These are phyloP conservation scores for Linaria vulgaris DNA, from an alignment of 257 asterid genomes.

Conservation along the genomic window DNA sequence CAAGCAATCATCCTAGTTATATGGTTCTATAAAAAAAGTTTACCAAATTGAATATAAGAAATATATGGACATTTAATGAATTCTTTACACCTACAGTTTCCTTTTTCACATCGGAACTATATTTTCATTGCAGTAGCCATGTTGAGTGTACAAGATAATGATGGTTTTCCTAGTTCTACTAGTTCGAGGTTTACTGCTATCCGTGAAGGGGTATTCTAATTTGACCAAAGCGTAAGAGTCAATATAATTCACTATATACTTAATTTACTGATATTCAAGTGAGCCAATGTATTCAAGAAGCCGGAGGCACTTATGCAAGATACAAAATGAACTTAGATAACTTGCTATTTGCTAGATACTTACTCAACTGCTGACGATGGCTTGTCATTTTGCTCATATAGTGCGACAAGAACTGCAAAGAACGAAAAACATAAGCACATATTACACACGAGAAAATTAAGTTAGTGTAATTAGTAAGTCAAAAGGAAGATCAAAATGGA, in stretches of 20 bases:
- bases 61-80: too few relatives aligned
- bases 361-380: constrained; percentile 92
- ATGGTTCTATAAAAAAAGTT: too few relatives aligned
- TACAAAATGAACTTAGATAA: constrained; percentile 4
- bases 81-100: too few relatives aligned
- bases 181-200: too few relatives aligned
- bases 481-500: constrained; percentile 15
- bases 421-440: constrained; percentile 13
- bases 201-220: too few relatives aligned
- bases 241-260: constrained; percentile 2
- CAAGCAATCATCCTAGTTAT: too few relatives aligned
- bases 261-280: constrained; percentile 5
- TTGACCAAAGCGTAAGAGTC: too few relatives aligned
- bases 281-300: constrained; percentile 7
- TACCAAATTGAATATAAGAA: too few relatives aligned
- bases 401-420: constrained; percentile 69
- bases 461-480: constrained; percentile 4
- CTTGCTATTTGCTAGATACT: constrained; percentile 33
- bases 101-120: too few relatives aligned
- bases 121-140: too few relatives aligned
- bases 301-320: neutral
- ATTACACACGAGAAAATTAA: constrained; percentile 18
- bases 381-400: constrained; percentile 89
- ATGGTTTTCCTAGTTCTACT: too few relatives aligned
- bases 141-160: too few relatives aligned